A percentile compares a stretch with the other conserved stretches of the same genome.
Evolutionary conservation across 148 eudicot species (phyloP).

Genomic region (Silene uniflora): DNA sequence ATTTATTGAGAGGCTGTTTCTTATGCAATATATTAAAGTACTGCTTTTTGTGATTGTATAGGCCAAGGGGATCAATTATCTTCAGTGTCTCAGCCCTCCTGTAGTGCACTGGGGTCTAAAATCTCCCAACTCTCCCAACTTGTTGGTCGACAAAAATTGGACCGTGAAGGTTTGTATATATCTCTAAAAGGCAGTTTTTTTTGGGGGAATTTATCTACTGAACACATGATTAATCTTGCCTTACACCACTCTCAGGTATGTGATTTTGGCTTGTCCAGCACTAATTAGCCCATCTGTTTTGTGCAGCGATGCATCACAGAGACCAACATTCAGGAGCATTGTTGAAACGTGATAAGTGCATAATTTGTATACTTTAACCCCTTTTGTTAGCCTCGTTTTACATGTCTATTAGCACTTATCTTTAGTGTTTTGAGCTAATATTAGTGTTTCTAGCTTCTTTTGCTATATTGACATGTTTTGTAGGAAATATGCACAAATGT

Average conservation of each 20-base stretch:
- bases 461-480: no score
- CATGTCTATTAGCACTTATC: no score
- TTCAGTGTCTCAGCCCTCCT: no score
- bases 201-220: not conserved
- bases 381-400: no score
- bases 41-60: constrained; percentile 20
- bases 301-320: constrained; percentile 66
- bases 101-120: no score
- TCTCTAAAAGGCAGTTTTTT: not conserved
- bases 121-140: no score
- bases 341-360: no score
- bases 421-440: no score
- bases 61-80: no score
- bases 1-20: not conserved
- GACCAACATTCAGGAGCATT: constrained; percentile 71
- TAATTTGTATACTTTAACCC: no score
- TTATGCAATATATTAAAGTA: not conserved
- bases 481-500: no score
- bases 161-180: constrained; percentile 65
- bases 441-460: no score
- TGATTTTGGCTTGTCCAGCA: constrained; percentile 94
- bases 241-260: constrained; percentile 53
- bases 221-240: constrained; percentile 4
- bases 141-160: constrained; percentile 94
- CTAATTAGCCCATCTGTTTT: not conserved